phyloP scores from a whole-genome alignment of 2,329 filamentous ascomycete species.

The Fusarium pseudoanthophilum region DNA sequence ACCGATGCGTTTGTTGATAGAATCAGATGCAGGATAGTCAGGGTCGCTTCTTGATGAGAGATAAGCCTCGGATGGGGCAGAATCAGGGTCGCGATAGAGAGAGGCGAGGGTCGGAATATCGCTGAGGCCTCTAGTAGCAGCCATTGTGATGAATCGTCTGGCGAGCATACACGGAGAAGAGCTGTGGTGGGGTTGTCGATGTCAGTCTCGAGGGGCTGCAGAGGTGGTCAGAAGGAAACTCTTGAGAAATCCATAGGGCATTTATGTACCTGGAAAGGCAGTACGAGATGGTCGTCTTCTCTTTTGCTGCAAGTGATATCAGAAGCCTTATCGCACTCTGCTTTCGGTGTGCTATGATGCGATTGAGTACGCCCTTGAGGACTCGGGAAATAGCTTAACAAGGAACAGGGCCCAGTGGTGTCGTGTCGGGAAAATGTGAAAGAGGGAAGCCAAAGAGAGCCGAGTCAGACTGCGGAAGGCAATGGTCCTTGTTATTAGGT shows the following conservation, averaged over 20 bases:
- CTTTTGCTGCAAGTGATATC: neutral
- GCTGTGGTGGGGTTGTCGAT: neutral
- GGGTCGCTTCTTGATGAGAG: neutral
- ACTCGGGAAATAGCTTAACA: neutral
- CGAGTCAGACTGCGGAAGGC: neutral
- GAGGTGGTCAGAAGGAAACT: neutral
- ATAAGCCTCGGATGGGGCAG: slow-evolving; percentile 27
- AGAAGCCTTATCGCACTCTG: neutral
- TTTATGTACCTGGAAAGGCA: neutral
- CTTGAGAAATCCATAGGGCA: neutral
- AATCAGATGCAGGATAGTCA: slow-evolving; percentile 51
- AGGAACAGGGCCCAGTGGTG: neutral
- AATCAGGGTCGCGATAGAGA: slow-evolving; percentile 63
- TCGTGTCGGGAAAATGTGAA: neutral
- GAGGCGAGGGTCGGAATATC: slow-evolving; percentile 71
- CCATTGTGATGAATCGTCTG: slow-evolving; percentile 43
- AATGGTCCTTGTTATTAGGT: neutral
- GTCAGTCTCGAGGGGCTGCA: neutral
- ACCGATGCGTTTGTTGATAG: slow-evolving; percentile 76
- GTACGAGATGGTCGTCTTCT: neutral
- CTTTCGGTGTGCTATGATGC: neutral
- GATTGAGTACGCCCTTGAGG: neutral
- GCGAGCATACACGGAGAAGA: slow-evolving; percentile 34
- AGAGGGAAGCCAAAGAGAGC: neutral
- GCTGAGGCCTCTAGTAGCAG: slow-evolving; percentile 49